Evolutionary conservation across 2,329 filamentous ascomycete genomes (phyloP), one percentile per base, ranked within the genome.

Genomic region (Sporothrix phasma): DNA sequence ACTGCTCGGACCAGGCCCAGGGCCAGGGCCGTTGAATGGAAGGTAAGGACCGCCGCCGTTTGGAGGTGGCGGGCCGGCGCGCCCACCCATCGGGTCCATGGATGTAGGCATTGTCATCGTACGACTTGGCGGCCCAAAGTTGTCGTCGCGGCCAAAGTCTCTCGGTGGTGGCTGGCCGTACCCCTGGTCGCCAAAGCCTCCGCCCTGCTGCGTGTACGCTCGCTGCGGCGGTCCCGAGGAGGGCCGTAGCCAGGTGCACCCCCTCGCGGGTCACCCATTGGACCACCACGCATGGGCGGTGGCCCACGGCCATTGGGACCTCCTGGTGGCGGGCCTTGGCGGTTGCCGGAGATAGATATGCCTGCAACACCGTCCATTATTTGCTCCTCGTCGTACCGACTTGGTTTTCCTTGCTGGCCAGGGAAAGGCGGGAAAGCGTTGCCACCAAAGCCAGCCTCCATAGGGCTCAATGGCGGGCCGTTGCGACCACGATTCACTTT

Each of bases 91-190:
- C 19, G 74, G 72, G 11, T 80, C 76, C 63, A 81, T 78, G 3
- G 77, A 72, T 3, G n/a, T 54, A 1, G 84, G 83, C 81, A 86
- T 84, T 5, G 85, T 87, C 79, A 81, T 83, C 64, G 84, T 87
- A 68, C 84, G 77, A n/a, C 74, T 71, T 8, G 81, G 82, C 2
- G 81, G 79, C 0, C 76, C 81, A 68, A 81, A 84, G 5, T 73
- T 73, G 54, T 77, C 74, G 19, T 78, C 74, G 8, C 72, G 70
- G 67, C n/a, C n/a, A n/a, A 75, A 77, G 3, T 74, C 73, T 13
- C 60, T 31, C 3, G 54, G 64, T 2, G 69, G 62, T 5, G 69
- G 63, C 5, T 68, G 67, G 5, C 72, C 74, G 65, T 76, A 76
- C 3, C 72, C 73, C 63, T 72, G 72, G 6, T 72, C 70, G 26